Base-by-base conservation (phyloP, 2,329 filamentous ascomycete species). In the Microsporum ferrugineum region DNA sequence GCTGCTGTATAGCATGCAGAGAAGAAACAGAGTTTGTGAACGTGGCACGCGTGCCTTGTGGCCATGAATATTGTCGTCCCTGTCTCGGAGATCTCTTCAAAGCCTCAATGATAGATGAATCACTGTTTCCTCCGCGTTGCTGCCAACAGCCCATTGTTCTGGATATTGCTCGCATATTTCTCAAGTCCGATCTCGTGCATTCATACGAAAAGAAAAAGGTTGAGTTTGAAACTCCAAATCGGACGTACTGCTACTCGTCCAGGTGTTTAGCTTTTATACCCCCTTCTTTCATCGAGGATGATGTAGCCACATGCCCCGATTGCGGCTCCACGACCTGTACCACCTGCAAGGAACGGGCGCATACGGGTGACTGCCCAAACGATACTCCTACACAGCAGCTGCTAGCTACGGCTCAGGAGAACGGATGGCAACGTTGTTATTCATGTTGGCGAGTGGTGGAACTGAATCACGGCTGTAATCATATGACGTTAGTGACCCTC, bases 371-470 rank as follows among this genome's bases (percentile, higher is more conserved):
- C 38, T 74, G 71, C 56, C 66, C 65, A 1, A 58, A 69, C 1
- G 66, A 70, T 39, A 43, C 64, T 29, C 64, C 59, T 17, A 53
- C 66, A n/a, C 64, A 70, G 49, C 66, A 67, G 14, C 57, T 71
- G n/a, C 75, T 89, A 2, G 80, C 83, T 58, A 78, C 87, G 62
- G 86, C 85, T 5, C 83, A 84, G 66, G 78, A 84, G 31, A 78
- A 85, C 59, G 87, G 87, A 29, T 91, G 87, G 86, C 86, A 89
- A 71, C 79, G 84, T 55, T 96, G 89, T 71, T 86, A 85, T 70
- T 84, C 79, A 64, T 95, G 91, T 75, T 83, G 81, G 65, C 79
- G 82, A 43, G 80, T 73, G 12, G 65, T 74, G 14, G 71, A 73
- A 61, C 62, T 74, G 14, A 60, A 59, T 5, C 59, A 58, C 3